phyloP scores from a whole-genome alignment of 1,139 yeast genomes.

The Kodamaea plutei region DNA sequence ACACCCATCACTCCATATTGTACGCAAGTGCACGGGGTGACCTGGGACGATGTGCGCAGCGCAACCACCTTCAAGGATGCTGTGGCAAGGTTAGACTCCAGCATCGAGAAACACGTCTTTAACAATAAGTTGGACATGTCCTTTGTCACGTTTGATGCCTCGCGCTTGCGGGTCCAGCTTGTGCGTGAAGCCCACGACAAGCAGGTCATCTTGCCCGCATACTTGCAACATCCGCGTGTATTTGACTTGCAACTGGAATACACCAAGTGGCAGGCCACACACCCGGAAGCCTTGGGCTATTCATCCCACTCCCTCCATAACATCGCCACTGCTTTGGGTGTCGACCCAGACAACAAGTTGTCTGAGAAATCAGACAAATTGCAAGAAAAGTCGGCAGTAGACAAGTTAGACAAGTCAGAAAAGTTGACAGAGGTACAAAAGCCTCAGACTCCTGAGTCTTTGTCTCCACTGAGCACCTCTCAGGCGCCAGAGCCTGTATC shows the following conservation, averaged over 20 bases:
- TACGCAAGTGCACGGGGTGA: conserved; percentile 46
- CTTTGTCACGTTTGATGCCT: conserved; percentile 62
- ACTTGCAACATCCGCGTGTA: conserved; percentile 69
- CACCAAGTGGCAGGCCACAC: conserved; percentile 60
- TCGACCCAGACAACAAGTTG: conserved; percentile 36
- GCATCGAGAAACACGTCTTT: conserved; percentile 42
- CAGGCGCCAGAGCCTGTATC: conserved; percentile 5
- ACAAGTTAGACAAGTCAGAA: no score
- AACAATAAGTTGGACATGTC: conserved; percentile 51
- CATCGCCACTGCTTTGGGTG: conserved; percentile 58
- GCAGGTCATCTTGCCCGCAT: conserved; percentile 65
- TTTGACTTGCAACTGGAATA: conserved; percentile 77
- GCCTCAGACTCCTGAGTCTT: conserved; percentile 5
- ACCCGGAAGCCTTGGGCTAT: conserved; percentile 58
- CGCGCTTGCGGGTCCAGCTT: conserved; percentile 72
- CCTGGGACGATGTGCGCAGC: conserved; percentile 62
- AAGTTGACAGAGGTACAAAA: not conserved
- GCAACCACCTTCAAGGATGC: conserved; percentile 60
- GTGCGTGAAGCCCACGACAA: conserved; percentile 81
- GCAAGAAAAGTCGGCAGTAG: no score
- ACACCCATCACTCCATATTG: conserved; percentile 68
- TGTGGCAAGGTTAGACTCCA: conserved; percentile 47
- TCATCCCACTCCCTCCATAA: conserved; percentile 47
- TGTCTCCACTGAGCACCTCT: conserved; percentile 8
- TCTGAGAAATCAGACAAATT: conserved; percentile 11